Base-by-base conservation (phyloP, 148 eudicot genomes). In the Spergularia bocconei region DNA sequence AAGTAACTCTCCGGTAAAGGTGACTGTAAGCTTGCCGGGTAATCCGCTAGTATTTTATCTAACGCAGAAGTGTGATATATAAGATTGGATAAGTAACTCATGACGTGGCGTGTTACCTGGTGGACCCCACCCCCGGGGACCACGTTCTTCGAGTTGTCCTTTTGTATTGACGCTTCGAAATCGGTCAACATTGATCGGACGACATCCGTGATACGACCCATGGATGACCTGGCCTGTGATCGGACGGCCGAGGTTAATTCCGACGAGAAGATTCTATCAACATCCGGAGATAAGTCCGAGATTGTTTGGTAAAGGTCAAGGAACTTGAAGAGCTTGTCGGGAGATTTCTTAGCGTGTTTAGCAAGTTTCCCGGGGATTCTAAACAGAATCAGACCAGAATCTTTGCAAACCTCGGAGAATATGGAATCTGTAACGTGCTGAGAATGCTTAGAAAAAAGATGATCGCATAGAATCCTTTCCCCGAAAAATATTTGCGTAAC, bases 391-490 rank as follows among this genome's bases (percentile, higher is more conserved):
- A 85, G 50, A 10, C 91, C 96, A 20, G 84, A 75, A 6, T 85
- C 91, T 61, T 66, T 82, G 17, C 87, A 59, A 4, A 95, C 88
- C 7, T 90, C 98, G 0, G 89, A 33, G 72, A 90, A 95, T 23
- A 91, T 86, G 0, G 90, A 74, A 48, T 90, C 93, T 2, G 81
- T 60, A 3, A 90, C 86, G 1, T 52, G 75, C 14, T 72, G 19
- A 0, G 56, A 66, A 12, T 41, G 33, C 0, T 84, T 82, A 0
- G 89, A 82, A 78, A 95, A 95, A 7, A 95, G 89, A 29, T 78
- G 70, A n/a, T 92, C 93, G 70, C 91, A 85, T 20, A 92, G 85
- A 20, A 79, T 86, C 52, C 88, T 80, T 65, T 95, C 98, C 0
- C 88, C 83, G 36, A 67, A 36, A 59, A 95, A 95, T 0, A 95